Percentiles rank a stretch among this genome's conserved stretches.
Evolutionary conservation across 495 filamentous ascomycete species (phyloP).

Genomic region (Ascodesmis nigricans): DNA sequence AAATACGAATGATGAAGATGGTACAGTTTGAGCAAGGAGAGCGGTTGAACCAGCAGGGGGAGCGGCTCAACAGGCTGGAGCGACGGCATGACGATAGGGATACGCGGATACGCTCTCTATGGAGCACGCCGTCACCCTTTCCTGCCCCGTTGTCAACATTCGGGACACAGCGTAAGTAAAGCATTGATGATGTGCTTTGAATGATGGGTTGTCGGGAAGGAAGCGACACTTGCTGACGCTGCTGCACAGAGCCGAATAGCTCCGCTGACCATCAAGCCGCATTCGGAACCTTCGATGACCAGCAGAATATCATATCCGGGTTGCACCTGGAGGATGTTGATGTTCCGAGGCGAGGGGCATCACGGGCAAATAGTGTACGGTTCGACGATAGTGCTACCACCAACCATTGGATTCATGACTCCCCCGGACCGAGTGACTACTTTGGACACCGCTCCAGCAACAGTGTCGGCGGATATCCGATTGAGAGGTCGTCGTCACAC

Average conservation of each 20-base stretch:
- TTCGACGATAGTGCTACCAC: constrained; percentile 94
- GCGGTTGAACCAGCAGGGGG: constrained; percentile 22
- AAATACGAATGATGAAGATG: constrained; percentile 42
- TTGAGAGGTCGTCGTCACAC: constrained; percentile 75
- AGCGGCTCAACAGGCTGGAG: constrained; percentile 38
- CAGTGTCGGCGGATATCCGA: constrained; percentile 65
- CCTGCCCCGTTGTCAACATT: constrained; percentile 27
- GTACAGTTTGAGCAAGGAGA: constrained; percentile 44
- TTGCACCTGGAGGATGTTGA: constrained; percentile 73
- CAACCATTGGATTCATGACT: constrained; percentile 64
- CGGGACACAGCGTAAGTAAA: constrained; percentile 21
- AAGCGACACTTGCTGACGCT: not conserved
- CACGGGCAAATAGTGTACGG: constrained; percentile 91
- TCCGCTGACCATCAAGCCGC: constrained; percentile 53
- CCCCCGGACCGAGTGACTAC: constrained; percentile 51
- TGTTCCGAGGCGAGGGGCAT: constrained; percentile 76
- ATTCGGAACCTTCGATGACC: constrained; percentile 54
- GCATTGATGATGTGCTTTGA: not conserved
- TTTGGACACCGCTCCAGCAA: constrained; percentile 50
- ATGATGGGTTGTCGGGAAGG: not conserved
- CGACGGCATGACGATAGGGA: constrained; percentile 46
- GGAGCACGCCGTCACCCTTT: constrained; percentile 46
- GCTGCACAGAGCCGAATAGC: constrained; percentile 40
- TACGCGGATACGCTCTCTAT: constrained; percentile 42
- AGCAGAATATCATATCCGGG: constrained; percentile 41